Evolutionary conservation across 108 stramenopile species (phyloP).

Genomic region (Nannochloropsis salina): DNA sequence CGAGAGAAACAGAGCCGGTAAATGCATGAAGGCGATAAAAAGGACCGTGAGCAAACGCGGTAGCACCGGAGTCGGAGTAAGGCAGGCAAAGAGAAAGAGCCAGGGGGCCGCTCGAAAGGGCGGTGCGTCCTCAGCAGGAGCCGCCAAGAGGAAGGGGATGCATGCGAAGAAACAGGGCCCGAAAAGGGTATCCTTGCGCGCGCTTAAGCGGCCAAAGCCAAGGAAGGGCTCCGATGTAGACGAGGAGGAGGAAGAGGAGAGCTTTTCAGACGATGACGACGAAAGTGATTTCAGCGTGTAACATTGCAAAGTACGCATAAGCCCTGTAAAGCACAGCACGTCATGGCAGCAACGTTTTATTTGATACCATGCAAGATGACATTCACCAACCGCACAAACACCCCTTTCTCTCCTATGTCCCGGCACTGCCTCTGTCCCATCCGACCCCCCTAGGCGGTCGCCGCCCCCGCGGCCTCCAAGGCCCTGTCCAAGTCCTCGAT

Average conservation of each 20-base stretch:
- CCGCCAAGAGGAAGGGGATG: background rate
- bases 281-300: background rate
- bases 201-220: background rate
- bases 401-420: no score
- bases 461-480: constrained; percentile 45
- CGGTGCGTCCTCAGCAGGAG: background rate
- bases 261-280: background rate
- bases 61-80: background rate
- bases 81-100: no score
- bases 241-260: constrained; percentile 15
- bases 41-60: background rate
- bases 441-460: constrained; percentile 11
- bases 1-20: background rate
- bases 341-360: no score
- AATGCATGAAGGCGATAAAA: background rate
- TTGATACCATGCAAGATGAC: no score
- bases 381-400: no score
- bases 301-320: background rate
- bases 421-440: background rate
- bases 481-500: constrained; percentile 68
- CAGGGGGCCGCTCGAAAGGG: background rate
- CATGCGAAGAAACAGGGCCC: background rate
- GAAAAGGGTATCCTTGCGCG: background rate
- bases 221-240: background rate
- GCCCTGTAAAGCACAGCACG: no score